These are phyloP conservation scores for Starmerella bacillaris DNA, from an alignment of 805 yeast species.

Conservation along the genomic window DNA sequence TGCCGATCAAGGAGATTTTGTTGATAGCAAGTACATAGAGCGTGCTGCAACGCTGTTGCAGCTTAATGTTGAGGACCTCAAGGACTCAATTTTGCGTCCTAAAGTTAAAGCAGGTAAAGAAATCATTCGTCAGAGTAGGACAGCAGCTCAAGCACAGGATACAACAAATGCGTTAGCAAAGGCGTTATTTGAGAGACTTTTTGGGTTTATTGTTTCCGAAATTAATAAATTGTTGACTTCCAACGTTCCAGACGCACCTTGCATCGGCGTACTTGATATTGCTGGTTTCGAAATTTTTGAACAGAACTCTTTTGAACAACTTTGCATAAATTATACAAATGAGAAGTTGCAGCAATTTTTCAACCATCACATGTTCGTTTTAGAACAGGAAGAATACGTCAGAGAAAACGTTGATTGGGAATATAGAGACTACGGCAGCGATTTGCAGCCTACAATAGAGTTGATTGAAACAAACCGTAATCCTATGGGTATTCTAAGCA, in stretches of 20 bases:
- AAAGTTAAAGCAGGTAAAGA: constrained; percentile 85
- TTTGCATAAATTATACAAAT: constrained; percentile 90
- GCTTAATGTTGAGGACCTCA: constrained; percentile 35
- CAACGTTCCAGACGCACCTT: constrained; percentile 25
- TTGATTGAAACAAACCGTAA: constrained; percentile 51
- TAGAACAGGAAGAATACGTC: constrained; percentile 93
- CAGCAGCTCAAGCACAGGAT: constrained; percentile 60
- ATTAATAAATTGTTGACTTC: constrained; percentile 46
- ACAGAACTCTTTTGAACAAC: constrained; percentile 86
- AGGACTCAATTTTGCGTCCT: constrained; percentile 50
- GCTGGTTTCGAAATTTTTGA: constrained; percentile 96
- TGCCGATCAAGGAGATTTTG: constrained; percentile 58
- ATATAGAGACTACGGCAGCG: constrained; percentile 85
- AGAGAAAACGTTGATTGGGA: constrained; percentile 88
- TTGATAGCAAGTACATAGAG: constrained; percentile 35
- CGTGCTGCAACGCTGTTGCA: constrained; percentile 48
- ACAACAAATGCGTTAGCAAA: constrained; percentile 78
- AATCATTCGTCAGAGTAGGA: constrained; percentile 58
- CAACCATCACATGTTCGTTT: constrained; percentile 85
- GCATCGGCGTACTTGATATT: constrained; percentile 85
- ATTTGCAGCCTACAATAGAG: constrained; percentile 84
- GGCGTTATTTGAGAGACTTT: constrained; percentile 66
- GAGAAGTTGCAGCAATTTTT: constrained; percentile 95
- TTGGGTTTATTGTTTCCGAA: constrained; percentile 54
- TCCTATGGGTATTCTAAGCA: constrained; percentile 58